Percentiles rank a stretch among this genome's conserved stretches.
phyloP scores from a whole-genome alignment of 129 eudicot genomes.

The Tagetes patula region DNA sequence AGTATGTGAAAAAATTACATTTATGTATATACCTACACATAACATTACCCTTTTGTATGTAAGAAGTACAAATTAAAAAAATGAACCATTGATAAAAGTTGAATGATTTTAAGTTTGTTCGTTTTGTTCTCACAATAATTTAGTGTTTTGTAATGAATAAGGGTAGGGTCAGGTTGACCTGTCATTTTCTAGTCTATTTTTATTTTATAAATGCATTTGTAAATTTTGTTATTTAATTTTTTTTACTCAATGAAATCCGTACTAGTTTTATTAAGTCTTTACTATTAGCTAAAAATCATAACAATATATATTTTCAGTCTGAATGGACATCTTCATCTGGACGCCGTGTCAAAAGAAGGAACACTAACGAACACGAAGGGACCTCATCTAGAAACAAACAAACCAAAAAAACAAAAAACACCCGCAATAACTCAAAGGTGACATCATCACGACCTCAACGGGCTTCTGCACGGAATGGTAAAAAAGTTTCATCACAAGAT shows the following conservation, averaged over 20 bases:
- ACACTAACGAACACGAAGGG: constrained; percentile 49
- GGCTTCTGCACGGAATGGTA: constrained; percentile 65
- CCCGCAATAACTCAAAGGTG: constrained; percentile 33
- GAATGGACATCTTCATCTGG: constrained; percentile 51
- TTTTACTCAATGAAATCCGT: no score
- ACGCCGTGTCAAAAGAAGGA: constrained; percentile 61
- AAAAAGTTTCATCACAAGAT: constrained; percentile 40
- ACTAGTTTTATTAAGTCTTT: no score
- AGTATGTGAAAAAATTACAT: no score
- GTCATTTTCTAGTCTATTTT: background rate
- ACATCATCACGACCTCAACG: constrained; percentile 78
- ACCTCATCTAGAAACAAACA: constrained; percentile 54
- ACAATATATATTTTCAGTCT: constrained; percentile 43
- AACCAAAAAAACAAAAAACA: constrained; percentile 45
- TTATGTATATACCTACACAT: no score
- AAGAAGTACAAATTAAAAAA: no score
- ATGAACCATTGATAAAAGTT: no score
- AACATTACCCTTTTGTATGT: no score
- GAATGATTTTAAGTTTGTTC: no score
- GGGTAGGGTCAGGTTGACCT: background rate
- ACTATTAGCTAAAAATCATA: background rate
- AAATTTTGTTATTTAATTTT: background rate
- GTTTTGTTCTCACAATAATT: no score
- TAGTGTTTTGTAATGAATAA: no score
- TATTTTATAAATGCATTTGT: background rate